Base-by-base conservation (phyloP, 2,329 filamentous ascomycete species). In the Huntiella abstrusa region DNA sequence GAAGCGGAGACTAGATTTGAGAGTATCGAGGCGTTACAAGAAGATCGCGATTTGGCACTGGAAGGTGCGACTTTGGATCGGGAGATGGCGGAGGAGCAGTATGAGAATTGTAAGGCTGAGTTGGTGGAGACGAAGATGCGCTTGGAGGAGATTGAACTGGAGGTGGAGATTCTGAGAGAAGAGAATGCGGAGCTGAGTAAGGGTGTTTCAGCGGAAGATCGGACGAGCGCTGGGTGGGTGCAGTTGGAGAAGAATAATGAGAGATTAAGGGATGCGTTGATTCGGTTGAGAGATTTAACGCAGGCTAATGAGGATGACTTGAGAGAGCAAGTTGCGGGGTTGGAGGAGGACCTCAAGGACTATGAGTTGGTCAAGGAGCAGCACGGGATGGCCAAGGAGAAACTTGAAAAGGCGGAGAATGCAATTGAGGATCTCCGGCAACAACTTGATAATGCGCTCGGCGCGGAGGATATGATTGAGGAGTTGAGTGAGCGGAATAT, bases 21-120 rank as follows among this genome's bases (percentile, higher is more conserved):
- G 48, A 59, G 60, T 0, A 45, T 51, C 12, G 51, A 47, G 13
- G 67, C 75, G 16, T 66, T 91, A 2, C 80, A 91, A 57, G 81
- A 83, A 5, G 86, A 95, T 53, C 79, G 92, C 59, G 91, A 96
- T 28, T 73, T 79, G 3, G 75, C 82, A 5, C 64, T 95, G 56
- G 91, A 98, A 62, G 74, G 91, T 61, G 85, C 86, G 5, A 80
- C 83, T 0, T 66, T 98, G 19, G 91, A 98, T 58, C 77, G 84
- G 39, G 88, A 98, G 60, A 93, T 96, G 83, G 91, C 91, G 0
- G 87, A 98, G 60, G 88, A 95, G 61, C 85, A 78, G 38, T 80
- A 83, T 1, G 91, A 96, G 53, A 76, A 80, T 13, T 68, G 81
- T 43, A 91, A 86, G 58, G 71, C 74, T 1, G 87, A 98, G 57